These are phyloP conservation scores for Warburgia ugandensis DNA, from an alignment of 164 flowering plant genomes.

Conservation along the genomic window DNA sequence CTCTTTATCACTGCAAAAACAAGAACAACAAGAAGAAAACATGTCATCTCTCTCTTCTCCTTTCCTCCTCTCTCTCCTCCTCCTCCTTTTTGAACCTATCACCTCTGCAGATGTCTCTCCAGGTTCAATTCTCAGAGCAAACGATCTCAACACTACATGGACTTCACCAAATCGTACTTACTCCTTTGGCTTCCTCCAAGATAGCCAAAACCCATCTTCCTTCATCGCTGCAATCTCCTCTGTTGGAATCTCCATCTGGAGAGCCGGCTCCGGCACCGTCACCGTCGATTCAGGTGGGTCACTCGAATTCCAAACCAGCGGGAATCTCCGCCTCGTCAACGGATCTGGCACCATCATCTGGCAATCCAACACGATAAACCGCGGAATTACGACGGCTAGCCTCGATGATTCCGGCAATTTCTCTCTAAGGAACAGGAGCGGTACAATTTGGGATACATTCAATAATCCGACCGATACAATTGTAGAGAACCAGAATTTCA, in stretches of 20 bases:
- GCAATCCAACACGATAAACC: slow-evolving; percentile 23
- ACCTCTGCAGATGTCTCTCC: slow-evolving; percentile 2
- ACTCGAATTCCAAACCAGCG: slow-evolving; percentile 18
- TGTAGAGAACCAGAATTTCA: slow-evolving; percentile 24
- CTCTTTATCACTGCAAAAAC: neutral
- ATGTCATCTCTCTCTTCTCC: neutral
- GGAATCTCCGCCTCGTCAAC: slow-evolving; percentile 29
- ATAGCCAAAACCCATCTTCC: slow-evolving; percentile 10
- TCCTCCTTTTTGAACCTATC: neutral
- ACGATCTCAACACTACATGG: slow-evolving; percentile 11
- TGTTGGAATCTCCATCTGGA: slow-evolving; percentile 20
- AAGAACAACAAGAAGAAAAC: neutral
- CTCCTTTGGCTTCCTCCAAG: slow-evolving; percentile 27
- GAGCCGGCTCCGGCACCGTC: slow-evolving; percentile 18
- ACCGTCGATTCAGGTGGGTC: slow-evolving; percentile 16
- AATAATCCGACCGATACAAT: slow-evolving; percentile 34
- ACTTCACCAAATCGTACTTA: slow-evolving; percentile 24
- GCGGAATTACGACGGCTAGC: slow-evolving; percentile 22
- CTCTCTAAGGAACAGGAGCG: slow-evolving; percentile 3
- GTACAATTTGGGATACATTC: slow-evolving; percentile 28
- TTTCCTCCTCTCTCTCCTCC: neutral
- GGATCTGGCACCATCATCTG: slow-evolving; percentile 24
- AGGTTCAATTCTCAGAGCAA: slow-evolving; percentile 8
- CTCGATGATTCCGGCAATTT: slow-evolving; percentile 24
- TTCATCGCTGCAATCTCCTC: slow-evolving; percentile 18